Percentiles rank a stretch among this genome's conserved stretches.
Evolutionary conservation across 352 stramenopile genomes (phyloP).

Genomic region (Phytophthora macrochlamydospora): DNA sequence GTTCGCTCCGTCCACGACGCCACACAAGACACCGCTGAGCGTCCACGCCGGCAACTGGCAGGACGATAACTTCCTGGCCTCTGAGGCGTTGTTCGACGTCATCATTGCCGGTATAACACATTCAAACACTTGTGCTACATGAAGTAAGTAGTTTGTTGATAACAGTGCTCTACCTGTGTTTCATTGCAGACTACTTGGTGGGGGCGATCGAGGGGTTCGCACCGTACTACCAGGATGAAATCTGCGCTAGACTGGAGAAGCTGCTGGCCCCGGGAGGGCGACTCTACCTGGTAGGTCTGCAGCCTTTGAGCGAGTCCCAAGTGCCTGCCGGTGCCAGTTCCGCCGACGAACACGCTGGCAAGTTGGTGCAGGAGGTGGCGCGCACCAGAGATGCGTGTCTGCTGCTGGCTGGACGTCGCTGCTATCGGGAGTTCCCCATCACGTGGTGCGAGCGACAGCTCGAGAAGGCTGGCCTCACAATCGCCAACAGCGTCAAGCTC

Average conservation of each 20-base stretch:
- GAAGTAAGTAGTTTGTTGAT: not conserved
- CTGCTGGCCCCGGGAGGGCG: slow-evolving; percentile 73
- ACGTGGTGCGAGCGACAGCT: slow-evolving; percentile 81
- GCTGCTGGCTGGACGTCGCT: slow-evolving; percentile 74
- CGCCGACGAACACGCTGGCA: slow-evolving; percentile 35
- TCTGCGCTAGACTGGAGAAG: slow-evolving; percentile 46
- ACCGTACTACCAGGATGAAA: slow-evolving; percentile 86
- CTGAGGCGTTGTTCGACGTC: slow-evolving; percentile 71
- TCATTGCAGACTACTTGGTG: slow-evolving; percentile 86
- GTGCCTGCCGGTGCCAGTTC: slow-evolving; percentile 26
- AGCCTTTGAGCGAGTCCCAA: slow-evolving; percentile 66
- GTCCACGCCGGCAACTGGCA: slow-evolving; percentile 80
- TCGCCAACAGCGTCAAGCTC: slow-evolving; percentile 56
- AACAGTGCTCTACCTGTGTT: not conserved
- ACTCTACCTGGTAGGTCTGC: slow-evolving; percentile 78
- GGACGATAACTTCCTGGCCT: slow-evolving; percentile 62
- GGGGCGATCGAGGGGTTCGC: slow-evolving; percentile 93
- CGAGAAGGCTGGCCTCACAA: slow-evolving; percentile 41
- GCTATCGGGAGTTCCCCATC: slow-evolving; percentile 89
- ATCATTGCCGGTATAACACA: slow-evolving; percentile 61
- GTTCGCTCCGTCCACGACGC: slow-evolving; percentile 38
- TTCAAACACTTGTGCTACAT: slow-evolving; percentile 3
- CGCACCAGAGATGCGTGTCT: slow-evolving; percentile 89
- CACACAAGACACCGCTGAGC: slow-evolving; percentile 36
- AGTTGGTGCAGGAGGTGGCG: slow-evolving; percentile 69